These are phyloP conservation scores for Marasmius sp. DNA, from an alignment of 1,284 basidiomycete species.

Conservation along the genomic window DNA sequence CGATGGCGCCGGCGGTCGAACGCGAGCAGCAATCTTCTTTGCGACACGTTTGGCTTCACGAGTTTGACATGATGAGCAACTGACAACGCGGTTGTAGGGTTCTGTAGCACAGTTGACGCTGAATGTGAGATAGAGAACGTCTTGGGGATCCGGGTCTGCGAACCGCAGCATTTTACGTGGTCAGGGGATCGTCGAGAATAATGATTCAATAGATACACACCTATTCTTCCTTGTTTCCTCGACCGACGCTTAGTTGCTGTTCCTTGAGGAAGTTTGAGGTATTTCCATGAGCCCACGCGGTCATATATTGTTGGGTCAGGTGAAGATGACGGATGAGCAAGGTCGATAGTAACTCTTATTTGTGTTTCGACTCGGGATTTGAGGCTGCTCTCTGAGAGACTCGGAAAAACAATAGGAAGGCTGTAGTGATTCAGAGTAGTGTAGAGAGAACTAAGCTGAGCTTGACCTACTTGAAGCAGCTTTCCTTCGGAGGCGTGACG, in stretches of 20 bases:
- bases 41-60: slow-evolving; percentile 91
- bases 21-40: slow-evolving; percentile 79
- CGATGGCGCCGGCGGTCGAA: slow-evolving; percentile 67
- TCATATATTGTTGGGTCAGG: slow-evolving; percentile 66
- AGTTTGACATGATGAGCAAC: slow-evolving; percentile 81
- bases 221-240: slow-evolving; percentile 85
- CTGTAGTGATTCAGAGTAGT: slow-evolving; percentile 23
- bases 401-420: slow-evolving; percentile 79
- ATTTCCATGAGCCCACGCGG: slow-evolving; percentile 81
- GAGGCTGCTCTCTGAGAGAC: slow-evolving; percentile 81
- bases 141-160: slow-evolving; percentile 68
- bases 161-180: slow-evolving; percentile 21
- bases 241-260: slow-evolving; percentile 82
- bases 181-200: slow-evolving; percentile 2
- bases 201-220: slow-evolving; percentile 36
- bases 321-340: slow-evolving; percentile 66
- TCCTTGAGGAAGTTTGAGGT: slow-evolving; percentile 74
- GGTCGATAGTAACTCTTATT: slow-evolving; percentile 77
- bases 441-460: background rate
- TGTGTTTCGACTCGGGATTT: slow-evolving; percentile 95
- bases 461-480: slow-evolving; percentile 68
- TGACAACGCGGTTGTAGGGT: slow-evolving; percentile 75
- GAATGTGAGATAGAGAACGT: slow-evolving; percentile 68
- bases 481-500: slow-evolving; percentile 67
- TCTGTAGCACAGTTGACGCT: slow-evolving; percentile 76